Percentiles rank a stretch among this genome's conserved stretches.
These are phyloP conservation scores for Excoecaria agallocha DNA, from an alignment of 345 rosid genomes.

Conservation along the genomic window DNA sequence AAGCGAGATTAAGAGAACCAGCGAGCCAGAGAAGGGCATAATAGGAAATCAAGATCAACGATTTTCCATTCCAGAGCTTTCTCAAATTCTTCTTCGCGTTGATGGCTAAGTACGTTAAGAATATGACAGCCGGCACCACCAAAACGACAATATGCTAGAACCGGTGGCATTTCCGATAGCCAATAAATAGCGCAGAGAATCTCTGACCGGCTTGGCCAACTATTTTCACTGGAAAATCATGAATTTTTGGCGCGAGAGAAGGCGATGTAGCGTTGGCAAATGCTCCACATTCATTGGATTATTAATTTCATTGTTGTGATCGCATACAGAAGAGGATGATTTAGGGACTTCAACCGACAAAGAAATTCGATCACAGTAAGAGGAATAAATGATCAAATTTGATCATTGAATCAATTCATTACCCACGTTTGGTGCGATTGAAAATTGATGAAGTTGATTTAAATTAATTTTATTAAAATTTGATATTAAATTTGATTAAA, in stretches of 20 bases:
- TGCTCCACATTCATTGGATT: slow-evolving; percentile 20
- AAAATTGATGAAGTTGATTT: too few relatives aligned
- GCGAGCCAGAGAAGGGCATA: slow-evolving; percentile 56
- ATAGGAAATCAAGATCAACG: slow-evolving; percentile 48
- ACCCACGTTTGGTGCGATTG: too few relatives aligned
- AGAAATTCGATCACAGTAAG: too few relatives aligned
- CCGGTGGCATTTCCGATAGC: slow-evolving; percentile 37
- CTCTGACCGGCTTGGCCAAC: background rate
- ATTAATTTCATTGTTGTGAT: slow-evolving; percentile 11
- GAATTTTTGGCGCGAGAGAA: slow-evolving; percentile 11
- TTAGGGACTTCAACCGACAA: too few relatives aligned
- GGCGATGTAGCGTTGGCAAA: slow-evolving; percentile 12
- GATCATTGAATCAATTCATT: too few relatives aligned
- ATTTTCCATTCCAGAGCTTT: slow-evolving; percentile 48
- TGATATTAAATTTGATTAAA: too few relatives aligned
- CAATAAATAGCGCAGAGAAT: background rate
- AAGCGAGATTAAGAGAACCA: slow-evolving; percentile 45
- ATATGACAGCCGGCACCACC: slow-evolving; percentile 40
- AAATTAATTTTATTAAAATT: too few relatives aligned
- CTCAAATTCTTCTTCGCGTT: slow-evolving; percentile 46
- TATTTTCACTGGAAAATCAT: background rate
- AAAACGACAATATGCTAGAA: slow-evolving; percentile 30
- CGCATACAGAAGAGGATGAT: background rate
- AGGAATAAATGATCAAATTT: too few relatives aligned
- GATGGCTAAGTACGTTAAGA: slow-evolving; percentile 47